Evolutionary conservation across 73 alveolate species (phyloP).

Genomic region (Paramecium pentaurelia): DNA sequence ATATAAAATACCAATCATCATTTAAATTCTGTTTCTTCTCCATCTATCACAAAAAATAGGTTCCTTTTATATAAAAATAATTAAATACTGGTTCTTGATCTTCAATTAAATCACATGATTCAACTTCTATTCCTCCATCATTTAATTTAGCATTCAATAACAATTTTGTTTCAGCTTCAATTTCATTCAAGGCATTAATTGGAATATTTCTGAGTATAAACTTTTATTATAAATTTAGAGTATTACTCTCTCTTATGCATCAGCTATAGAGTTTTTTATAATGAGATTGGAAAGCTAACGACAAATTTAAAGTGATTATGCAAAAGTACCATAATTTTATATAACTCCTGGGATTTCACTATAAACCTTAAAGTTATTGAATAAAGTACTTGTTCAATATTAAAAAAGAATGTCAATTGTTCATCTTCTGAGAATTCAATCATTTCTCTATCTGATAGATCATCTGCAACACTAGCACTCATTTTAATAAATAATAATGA

Average conservation of each 20-base stretch:
- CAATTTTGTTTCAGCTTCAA: background rate
- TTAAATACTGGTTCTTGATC: conserved; percentile 40
- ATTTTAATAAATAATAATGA: background rate
- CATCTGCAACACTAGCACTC: background rate
- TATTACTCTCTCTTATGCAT: background rate
- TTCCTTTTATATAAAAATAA: background rate
- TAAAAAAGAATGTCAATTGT: background rate
- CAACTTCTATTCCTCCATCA: background rate
- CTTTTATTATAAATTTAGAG: background rate
- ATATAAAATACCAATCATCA: background rate
- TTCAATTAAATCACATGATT: background rate
- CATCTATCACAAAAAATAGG: background rate
- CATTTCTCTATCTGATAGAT: background rate
- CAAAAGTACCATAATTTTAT: conserved; percentile 21
- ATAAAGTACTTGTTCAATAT: background rate
- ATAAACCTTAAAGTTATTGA: background rate
- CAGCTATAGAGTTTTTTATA: background rate
- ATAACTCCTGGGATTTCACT: background rate
- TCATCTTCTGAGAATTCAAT: conserved; percentile 35
- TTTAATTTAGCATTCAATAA: background rate
- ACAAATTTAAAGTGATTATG: background rate
- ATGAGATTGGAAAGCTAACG: background rate
- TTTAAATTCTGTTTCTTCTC: conserved; percentile 1
- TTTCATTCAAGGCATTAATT: background rate
- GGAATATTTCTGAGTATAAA: background rate